phyloP scores from a whole-genome alignment of 768 basidiomycete genomes.

The Tylopilus cervinicoccineus region DNA sequence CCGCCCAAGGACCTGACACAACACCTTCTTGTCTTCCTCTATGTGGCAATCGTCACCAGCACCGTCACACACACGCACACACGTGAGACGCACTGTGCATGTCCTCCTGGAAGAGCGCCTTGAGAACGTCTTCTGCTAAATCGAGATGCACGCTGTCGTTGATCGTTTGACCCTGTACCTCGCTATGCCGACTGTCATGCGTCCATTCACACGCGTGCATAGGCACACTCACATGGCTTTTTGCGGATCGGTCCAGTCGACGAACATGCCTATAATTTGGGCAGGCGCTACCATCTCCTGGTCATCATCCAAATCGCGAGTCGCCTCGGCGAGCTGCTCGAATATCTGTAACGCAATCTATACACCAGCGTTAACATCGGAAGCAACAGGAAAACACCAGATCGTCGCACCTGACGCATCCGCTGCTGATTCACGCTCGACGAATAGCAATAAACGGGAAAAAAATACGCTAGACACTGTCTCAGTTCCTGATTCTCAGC shows the following conservation, averaged over 20 bases:
- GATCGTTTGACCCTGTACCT: conserved; percentile 35
- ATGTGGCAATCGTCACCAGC: neutral
- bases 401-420: conserved; percentile 48
- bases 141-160: conserved; percentile 51
- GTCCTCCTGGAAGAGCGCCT: conserved; percentile 43
- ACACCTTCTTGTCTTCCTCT: conserved; percentile 57
- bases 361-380: neutral
- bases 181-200: conserved; percentile 26
- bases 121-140: conserved; percentile 50
- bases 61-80: neutral
- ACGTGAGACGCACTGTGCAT: conserved; percentile 46
- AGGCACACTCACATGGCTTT: conserved; percentile 54
- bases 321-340: conserved; percentile 51
- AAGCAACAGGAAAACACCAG: neutral
- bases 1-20: conserved; percentile 62
- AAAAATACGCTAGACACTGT: conserved; percentile 84
- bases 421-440: conserved; percentile 64
- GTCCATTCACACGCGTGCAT: neutral
- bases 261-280: conserved; percentile 74
- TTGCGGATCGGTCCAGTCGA: conserved; percentile 86
- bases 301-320: conserved; percentile 64
- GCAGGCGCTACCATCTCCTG: conserved; percentile 69
- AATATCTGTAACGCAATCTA: conserved; percentile 74
- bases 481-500: conserved; percentile 76
- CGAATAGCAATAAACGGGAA: conserved; percentile 85